Base-by-base conservation (phyloP, 345 rosid genomes). In the Barbarea vulgaris region DNA sequence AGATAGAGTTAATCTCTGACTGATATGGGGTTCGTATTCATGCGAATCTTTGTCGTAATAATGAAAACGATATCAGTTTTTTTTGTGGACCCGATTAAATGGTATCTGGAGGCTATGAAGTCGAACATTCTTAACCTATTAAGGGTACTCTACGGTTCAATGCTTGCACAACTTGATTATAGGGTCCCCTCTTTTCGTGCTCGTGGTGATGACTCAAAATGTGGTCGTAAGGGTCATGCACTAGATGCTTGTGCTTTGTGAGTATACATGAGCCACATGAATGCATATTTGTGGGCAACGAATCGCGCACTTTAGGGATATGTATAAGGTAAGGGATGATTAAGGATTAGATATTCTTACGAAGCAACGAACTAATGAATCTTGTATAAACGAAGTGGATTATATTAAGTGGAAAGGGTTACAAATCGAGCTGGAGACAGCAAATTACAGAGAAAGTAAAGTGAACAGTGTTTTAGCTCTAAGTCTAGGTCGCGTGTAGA, bases 181-280 rank as follows among this genome's bases (percentile, higher is more conserved):
- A 50, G 31, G 9, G 12, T 37, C 76, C 41, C 41, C 7, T 61
- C 19, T 28, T 28, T 28, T 18, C 30, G 55, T 48, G 51, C 7
- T 61, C 17, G 58, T 30, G 12, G 15, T 21, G 67, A n/a, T 72
- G 33, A 63, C 44, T 73, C 34, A 41, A 41, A 41, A 28, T 30
- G 63, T 63, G 42, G 63, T 63, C 46, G 63, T 30, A 31, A 52
- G 13, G 70, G 54, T 39, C 77, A 53, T 72, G 69, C 34, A 73
- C 3, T 73, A 52, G 22, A 63, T 39, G 5, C 12, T 63, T 52
- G 21, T 62, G 62, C 42, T 39, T 63, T 41, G 63, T 41, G 27
- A 52, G 62, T 9, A 3, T 52, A 53, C 62, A 53, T 42, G 70
- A 63, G 61, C 64, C 77, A 53, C 70, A 54, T 73, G 18, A 53